phyloP scores from a whole-genome alignment of 345 rosid species.

The Syzygium aromaticum region DNA sequence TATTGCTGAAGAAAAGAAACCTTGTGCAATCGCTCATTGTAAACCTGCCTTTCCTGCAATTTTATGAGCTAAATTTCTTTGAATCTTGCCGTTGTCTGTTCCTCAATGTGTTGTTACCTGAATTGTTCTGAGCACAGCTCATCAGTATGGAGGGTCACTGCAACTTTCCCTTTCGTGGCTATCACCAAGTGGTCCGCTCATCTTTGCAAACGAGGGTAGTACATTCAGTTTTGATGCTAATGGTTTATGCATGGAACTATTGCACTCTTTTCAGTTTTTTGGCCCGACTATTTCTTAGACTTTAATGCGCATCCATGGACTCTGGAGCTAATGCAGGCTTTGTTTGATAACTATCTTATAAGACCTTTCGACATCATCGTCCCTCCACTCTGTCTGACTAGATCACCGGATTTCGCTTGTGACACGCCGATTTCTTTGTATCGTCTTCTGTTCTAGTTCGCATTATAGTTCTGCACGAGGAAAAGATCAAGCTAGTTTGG shows the following conservation, averaged over 20 bases:
- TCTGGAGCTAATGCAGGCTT: not conserved
- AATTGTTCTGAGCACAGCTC: not conserved
- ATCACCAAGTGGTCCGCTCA: not conserved
- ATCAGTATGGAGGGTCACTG: not conserved
- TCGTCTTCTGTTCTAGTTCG: not conserved
- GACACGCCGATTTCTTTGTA: not conserved
- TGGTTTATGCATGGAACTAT: not conserved
- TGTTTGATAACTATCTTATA: not conserved
- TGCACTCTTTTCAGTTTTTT: not conserved
- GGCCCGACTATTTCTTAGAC: not conserved
- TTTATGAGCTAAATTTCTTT: not conserved
- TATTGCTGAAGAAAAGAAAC: not conserved
- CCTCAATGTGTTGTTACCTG: not conserved
- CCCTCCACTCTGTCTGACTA: not conserved
- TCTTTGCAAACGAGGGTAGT: not conserved
- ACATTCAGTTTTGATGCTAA: not conserved
- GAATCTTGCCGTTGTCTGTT: conserved; percentile 45
- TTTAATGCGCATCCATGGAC: not conserved
- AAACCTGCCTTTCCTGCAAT: not conserved
- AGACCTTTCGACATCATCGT: not conserved
- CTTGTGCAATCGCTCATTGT: conserved; percentile 2
- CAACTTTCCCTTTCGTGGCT: not conserved
- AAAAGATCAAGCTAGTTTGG: not conserved
- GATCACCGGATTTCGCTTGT: not conserved
- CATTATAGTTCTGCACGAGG: not conserved